A percentile compares a stretch with the other conserved stretches of the same genome.
Evolutionary conservation across 805 yeast species (phyloP).

Genomic region (Wickerhamiella galacta): DNA sequence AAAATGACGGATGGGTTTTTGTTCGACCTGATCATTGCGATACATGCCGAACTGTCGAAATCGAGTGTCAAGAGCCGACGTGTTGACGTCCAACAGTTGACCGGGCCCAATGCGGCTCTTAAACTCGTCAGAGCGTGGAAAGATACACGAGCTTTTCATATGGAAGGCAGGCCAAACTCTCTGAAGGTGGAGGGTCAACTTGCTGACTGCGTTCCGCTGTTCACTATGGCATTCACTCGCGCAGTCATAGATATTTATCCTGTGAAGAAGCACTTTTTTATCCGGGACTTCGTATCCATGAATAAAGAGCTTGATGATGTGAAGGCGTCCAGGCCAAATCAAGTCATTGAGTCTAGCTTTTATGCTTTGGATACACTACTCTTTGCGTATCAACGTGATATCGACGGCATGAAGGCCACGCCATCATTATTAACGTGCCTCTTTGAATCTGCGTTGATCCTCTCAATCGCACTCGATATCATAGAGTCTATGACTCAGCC

Average conservation of each 20-base stretch:
- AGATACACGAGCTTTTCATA: too few species aligned
- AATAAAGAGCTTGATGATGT: constrained; percentile 17
- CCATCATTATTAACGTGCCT: too few species aligned
- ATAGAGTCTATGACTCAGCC: constrained; percentile 8
- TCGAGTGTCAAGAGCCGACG: too few species aligned
- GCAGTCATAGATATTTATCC: constrained; percentile 23
- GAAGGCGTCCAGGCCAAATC: constrained; percentile 13
- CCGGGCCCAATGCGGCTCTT: too few species aligned
- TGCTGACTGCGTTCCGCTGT: constrained; percentile 28
- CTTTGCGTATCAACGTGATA: constrained; percentile 24
- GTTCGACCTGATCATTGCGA: too few species aligned
- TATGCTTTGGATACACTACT: constrained; percentile 25
- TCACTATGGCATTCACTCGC: constrained; percentile 23
- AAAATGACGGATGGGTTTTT: too few species aligned
- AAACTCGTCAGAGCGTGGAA: too few species aligned
- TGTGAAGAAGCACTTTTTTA: constrained; percentile 26
- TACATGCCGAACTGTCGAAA: too few species aligned
- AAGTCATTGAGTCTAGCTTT: constrained; percentile 22
- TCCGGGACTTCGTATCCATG: constrained; percentile 24
- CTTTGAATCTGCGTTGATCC: constrained; percentile 23
- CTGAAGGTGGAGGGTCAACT: too few species aligned
- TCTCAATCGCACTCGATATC: constrained; percentile 18
- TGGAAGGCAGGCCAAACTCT: too few species aligned
- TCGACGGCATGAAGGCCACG: too few species aligned
- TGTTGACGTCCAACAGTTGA: too few species aligned